A percentile compares a stretch with the other conserved stretches of the same genome.
Evolutionary conservation across 2,329 filamentous ascomycete genomes (phyloP).

Genomic region (Pseudopithomyces chartarum): DNA sequence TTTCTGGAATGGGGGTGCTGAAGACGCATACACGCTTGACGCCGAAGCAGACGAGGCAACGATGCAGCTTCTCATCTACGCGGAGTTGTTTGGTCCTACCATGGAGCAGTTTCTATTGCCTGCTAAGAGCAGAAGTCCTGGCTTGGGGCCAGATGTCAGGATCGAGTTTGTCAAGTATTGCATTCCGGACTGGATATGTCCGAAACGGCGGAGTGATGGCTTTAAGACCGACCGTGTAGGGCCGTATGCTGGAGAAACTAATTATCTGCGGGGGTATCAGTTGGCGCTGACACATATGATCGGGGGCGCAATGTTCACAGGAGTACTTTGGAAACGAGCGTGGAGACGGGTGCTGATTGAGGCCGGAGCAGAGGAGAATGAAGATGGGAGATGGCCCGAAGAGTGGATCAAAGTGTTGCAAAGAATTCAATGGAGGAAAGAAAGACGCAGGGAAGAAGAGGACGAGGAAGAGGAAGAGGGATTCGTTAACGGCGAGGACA

Average conservation of each 20-base stretch:
- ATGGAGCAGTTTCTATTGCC: background rate
- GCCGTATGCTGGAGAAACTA: background rate
- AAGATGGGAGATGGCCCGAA: background rate
- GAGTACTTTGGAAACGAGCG: constrained; percentile 1
- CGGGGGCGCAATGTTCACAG: background rate
- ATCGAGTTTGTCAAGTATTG: constrained; percentile 7
- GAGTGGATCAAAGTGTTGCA: background rate
- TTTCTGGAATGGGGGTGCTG: background rate
- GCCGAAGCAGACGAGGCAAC: background rate
- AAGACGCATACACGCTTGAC: constrained; percentile 1
- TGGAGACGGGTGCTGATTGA: constrained; percentile 2
- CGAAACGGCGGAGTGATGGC: background rate
- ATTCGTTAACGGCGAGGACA: background rate
- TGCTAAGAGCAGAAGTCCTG: background rate
- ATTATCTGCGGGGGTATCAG: background rate
- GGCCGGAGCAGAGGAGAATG: background rate
- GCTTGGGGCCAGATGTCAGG: background rate
- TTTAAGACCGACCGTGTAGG: background rate
- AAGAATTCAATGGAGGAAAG: background rate
- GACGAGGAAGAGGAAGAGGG: background rate
- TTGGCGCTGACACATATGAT: background rate
- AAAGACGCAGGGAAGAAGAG: background rate
- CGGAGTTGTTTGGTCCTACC: background rate
- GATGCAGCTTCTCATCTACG: background rate
- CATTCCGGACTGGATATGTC: background rate